A percentile compares a stretch with the other conserved stretches of the same genome.
These are phyloP conservation scores for Globisporangium ultimum DNA, from an alignment of 352 stramenopile species.

Conservation along the genomic window DNA sequence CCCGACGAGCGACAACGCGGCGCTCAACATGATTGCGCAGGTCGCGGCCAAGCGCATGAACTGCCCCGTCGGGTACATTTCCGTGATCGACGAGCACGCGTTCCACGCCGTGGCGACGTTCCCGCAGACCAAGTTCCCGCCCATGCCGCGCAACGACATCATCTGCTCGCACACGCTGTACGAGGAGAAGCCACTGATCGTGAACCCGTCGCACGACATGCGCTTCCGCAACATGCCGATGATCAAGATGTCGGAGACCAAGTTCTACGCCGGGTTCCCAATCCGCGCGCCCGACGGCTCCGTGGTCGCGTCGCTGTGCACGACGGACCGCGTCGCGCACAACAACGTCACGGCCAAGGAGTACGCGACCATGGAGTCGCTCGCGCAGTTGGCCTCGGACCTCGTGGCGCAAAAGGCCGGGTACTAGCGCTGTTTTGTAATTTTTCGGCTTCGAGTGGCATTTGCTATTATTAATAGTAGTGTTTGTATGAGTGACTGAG, in stretches of 20 bases:
- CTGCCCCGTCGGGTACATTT: conserved; percentile 57
- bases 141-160: conserved; percentile 33
- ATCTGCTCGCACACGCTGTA: conserved; percentile 56
- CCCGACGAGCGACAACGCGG: neutral
- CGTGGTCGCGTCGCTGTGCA: conserved; percentile 47
- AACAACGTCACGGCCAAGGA: conserved; percentile 51
- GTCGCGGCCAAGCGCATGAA: no score
- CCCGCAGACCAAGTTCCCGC: conserved; percentile 1
- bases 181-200: conserved; percentile 44
- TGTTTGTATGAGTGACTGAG: no score
- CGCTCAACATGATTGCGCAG: no score
- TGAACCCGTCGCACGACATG: conserved; percentile 55
- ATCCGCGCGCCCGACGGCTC: conserved; percentile 42
- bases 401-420: conserved; percentile 10
- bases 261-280: conserved; percentile 65
- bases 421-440: no score
- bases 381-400: conserved; percentile 41
- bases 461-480: no score
- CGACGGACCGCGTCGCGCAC: conserved; percentile 36
- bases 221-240: conserved; percentile 51
- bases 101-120: conserved; percentile 28
- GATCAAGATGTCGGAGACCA: conserved; percentile 33
- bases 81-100: conserved; percentile 43
- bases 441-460: no score
- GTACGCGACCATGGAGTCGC: conserved; percentile 58